phyloP scores from a whole-genome alignment of 2,329 filamentous ascomycete genomes.

The Didymella glomerata region DNA sequence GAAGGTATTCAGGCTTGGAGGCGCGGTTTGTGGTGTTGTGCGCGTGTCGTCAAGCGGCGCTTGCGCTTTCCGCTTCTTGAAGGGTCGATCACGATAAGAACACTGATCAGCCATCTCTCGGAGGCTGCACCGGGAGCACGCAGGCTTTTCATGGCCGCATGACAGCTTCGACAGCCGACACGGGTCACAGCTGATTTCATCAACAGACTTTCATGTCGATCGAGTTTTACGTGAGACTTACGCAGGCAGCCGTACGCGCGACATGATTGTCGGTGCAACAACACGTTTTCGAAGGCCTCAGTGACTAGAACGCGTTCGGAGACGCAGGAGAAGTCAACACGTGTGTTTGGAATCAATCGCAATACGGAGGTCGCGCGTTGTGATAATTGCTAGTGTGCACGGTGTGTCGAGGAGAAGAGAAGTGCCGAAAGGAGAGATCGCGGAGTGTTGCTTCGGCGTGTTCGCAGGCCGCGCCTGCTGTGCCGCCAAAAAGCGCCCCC shows the following conservation, averaged over 20 bases:
- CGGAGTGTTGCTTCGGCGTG: too few relatives aligned
- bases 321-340: not conserved
- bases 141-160: slow-evolving; percentile 1
- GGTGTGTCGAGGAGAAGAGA: not conserved
- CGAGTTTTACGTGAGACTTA: not conserved
- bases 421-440: not conserved
- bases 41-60: not conserved
- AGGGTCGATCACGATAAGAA: slow-evolving; percentile 2
- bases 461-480: too few relatives aligned
- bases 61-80: slow-evolving; percentile 7
- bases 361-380: not conserved
- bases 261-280: not conserved
- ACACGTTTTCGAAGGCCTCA: not conserved
- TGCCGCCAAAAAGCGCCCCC: not conserved
- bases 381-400: not conserved
- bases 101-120: not conserved
- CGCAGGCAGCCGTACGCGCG: slow-evolving; percentile 3
- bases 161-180: slow-evolving; percentile 4
- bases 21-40: not conserved
- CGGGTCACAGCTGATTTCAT: not conserved
- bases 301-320: not conserved
- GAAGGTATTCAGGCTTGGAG: not conserved
- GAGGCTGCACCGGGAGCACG: slow-evolving; percentile 4
- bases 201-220: not conserved
- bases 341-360: not conserved